Evolutionary conservation across 2,329 filamentous ascomycete genomes (phyloP).

Genomic region (Aschersonia sp.): DNA sequence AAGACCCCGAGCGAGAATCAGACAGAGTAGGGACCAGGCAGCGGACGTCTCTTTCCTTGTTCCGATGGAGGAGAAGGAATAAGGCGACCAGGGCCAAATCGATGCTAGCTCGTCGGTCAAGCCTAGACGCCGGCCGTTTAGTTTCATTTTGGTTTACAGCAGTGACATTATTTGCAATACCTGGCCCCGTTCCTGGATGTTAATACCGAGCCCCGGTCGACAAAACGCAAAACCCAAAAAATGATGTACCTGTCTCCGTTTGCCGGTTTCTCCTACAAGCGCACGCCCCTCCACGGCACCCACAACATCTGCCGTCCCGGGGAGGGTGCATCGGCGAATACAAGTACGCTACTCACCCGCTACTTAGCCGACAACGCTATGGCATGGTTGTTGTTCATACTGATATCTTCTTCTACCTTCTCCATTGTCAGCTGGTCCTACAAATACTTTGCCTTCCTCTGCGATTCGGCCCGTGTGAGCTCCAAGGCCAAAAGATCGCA

Average conservation of each 20-base stretch:
- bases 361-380: slow-evolving; percentile 14
- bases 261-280: slow-evolving; percentile 32
- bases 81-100: slow-evolving; percentile 1
- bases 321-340: slow-evolving; percentile 20
- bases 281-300: slow-evolving; percentile 21
- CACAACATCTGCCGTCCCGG: slow-evolving; percentile 26
- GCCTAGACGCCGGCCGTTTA: slow-evolving; percentile 1
- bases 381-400: slow-evolving; percentile 3
- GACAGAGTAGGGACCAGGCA: too few species aligned
- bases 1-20: too few species aligned
- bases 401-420: not conserved
- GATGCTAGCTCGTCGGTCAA: slow-evolving; percentile 5
- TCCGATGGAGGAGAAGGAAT: too few species aligned
- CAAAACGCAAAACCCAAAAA: slow-evolving; percentile 5
- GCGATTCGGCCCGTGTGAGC: slow-evolving; percentile 3
- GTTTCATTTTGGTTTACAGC: slow-evolving; percentile 4
- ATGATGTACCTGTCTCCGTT: slow-evolving; percentile 23
- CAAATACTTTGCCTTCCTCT: not conserved
- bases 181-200: slow-evolving; percentile 23
- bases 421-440: slow-evolving; percentile 3
- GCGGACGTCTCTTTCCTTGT: too few species aligned
- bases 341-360: slow-evolving; percentile 31
- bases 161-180: slow-evolving; percentile 5
- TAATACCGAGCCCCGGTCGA: slow-evolving; percentile 17
- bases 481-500: slow-evolving; percentile 1